phyloP scores from a whole-genome alignment of 768 basidiomycete genomes.

The Russula vinacea region DNA sequence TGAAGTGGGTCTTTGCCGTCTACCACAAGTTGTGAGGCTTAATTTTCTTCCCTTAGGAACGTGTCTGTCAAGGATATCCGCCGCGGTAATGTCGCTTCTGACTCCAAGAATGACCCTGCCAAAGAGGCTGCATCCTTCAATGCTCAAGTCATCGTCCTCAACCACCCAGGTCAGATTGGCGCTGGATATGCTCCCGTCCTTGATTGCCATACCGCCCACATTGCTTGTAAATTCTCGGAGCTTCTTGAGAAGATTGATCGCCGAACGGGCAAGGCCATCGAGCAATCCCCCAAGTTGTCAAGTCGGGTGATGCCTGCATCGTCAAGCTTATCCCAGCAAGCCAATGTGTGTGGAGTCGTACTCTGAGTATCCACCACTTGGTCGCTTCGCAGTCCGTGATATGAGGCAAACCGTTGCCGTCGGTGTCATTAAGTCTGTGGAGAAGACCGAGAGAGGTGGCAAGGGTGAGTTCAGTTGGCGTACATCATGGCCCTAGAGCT shows the following conservation, averaged over 20 bases:
- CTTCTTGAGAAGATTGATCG: constrained; percentile 99
- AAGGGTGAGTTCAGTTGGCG: constrained; percentile 56
- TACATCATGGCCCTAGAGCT: constrained; percentile 20
- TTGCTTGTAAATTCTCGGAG: constrained; percentile 99
- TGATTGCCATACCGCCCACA: constrained; percentile 99
- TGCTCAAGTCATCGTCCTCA: constrained; percentile 99
- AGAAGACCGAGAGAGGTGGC: constrained; percentile 89
- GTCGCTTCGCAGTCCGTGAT: constrained; percentile 99
- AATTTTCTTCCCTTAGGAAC: constrained; percentile 59
- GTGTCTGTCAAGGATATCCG: constrained; percentile 99
- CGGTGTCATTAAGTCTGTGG: constrained; percentile 97
- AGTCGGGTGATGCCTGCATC: constrained; percentile 99
- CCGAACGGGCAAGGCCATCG: constrained; percentile 92
- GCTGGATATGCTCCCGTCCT: constrained; percentile 98
- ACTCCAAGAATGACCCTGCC: constrained; percentile 99
- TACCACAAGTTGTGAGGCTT: background rate
- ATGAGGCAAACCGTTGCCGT: constrained; percentile 99
- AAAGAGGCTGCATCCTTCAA: constrained; percentile 99
- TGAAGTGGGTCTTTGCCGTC: constrained; percentile 59
- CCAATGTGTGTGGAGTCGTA: constrained; percentile 94
- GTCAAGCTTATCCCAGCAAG: constrained; percentile 95
- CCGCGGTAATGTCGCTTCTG: constrained; percentile 98
- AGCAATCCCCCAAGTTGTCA: constrained; percentile 94
- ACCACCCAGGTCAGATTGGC: constrained; percentile 99
- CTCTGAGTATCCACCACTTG: constrained; percentile 97